Conservation (phyloP, 257 asterid species). For the Gentiana dahurica region DNA sequence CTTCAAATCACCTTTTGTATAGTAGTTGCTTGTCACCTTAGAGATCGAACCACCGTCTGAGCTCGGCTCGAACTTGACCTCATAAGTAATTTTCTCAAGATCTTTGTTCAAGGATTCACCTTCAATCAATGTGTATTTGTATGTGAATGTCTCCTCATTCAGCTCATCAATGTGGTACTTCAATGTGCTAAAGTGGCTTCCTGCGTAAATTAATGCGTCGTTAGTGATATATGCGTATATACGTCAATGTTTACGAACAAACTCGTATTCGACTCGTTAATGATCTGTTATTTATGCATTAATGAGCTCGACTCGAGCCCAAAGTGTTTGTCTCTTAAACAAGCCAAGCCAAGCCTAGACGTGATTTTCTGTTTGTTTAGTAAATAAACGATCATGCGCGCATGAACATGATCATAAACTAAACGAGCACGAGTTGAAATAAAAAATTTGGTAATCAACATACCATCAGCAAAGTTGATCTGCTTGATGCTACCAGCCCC, state of each 20-base stretch:
- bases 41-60: constrained; percentile 1
- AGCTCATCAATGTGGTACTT: constrained; percentile 9
- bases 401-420: too few relatives aligned
- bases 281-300: too few relatives aligned
- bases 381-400: too few relatives aligned
- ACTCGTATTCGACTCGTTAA: too few relatives aligned
- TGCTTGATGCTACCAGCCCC: constrained; percentile 21
- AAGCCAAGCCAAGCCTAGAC: too few relatives aligned
- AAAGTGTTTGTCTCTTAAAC: too few relatives aligned
- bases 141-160: constrained; percentile 12
- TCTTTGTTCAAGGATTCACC: not conserved
- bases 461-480: constrained; percentile 17
- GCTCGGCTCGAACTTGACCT: not conserved
- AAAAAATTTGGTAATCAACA: too few relatives aligned
- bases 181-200: constrained; percentile 1
- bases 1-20: not conserved
- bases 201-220: not conserved
- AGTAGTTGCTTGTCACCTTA: constrained; percentile 7
- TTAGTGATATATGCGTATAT: too few relatives aligned
- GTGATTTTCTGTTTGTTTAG: too few relatives aligned
- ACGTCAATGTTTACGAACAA: too few relatives aligned
- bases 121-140: constrained; percentile 18
- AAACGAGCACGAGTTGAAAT: too few relatives aligned
- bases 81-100: constrained; percentile 4
- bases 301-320: too few relatives aligned